Evolutionary conservation across 164 flowering plant species (phyloP).

Genomic region (Aristolochia californica): DNA sequence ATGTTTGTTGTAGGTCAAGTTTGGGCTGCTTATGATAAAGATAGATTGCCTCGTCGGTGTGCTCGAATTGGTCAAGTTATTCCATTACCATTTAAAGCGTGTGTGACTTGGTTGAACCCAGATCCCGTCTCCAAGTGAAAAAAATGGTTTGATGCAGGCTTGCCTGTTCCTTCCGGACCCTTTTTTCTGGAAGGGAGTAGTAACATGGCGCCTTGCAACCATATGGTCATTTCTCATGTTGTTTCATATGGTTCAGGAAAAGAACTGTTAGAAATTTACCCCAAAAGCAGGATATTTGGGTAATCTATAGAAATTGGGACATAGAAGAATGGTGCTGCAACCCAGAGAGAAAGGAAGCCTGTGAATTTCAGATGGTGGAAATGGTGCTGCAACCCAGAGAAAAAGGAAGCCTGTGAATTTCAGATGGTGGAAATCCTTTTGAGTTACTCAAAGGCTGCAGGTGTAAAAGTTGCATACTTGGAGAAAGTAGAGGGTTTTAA

Average conservation of each 20-base stretch:
- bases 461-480: slow-evolving; percentile 15
- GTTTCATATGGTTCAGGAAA: slow-evolving; percentile 19
- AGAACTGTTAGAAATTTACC: slow-evolving; percentile 27
- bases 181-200: slow-evolving; percentile 20
- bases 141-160: slow-evolving; percentile 37
- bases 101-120: slow-evolving; percentile 37
- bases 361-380: slow-evolving; percentile 16
- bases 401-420: slow-evolving; percentile 12
- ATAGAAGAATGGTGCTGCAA: slow-evolving; percentile 20
- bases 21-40: slow-evolving; percentile 24
- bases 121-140: slow-evolving; percentile 24
- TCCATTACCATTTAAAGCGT: neutral
- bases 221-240: slow-evolving; percentile 20
- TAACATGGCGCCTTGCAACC: slow-evolving; percentile 7
- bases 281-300: slow-evolving; percentile 44
- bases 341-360: slow-evolving; percentile 13
- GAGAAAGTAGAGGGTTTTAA: slow-evolving; percentile 25
- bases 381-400: slow-evolving; percentile 23
- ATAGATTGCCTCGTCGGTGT: slow-evolving; percentile 16
- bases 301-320: slow-evolving; percentile 31
- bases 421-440: slow-evolving; percentile 26
- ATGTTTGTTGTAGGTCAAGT: slow-evolving; percentile 20
- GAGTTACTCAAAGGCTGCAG: slow-evolving; percentile 19
- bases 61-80: slow-evolving; percentile 11
- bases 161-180: slow-evolving; percentile 42